Base-by-base conservation (phyloP, 192 early-diverging fungal genomes). In the Coemansia furcata region DNA sequence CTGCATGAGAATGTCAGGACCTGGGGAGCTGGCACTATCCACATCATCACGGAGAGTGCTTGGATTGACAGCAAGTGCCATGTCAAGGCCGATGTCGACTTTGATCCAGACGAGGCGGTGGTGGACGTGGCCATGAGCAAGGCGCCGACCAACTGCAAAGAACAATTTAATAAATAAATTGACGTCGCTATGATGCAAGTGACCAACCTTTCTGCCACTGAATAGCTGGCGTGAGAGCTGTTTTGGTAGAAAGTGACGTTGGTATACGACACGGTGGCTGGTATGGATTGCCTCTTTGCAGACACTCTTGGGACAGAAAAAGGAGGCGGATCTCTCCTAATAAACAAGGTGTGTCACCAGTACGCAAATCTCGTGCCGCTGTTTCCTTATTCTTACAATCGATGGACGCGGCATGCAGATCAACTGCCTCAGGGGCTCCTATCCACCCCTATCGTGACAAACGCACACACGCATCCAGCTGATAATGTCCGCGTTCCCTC, bases 21-120 rank as follows among this genome's bases (percentile, higher is more conserved):
- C 5, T 64, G 65, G 67, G 70, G 74, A 52, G 60, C 57, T 0
- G 68, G 62, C 36, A 70, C 79, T 11, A 73, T 81, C 21, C 44
- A 40, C 4, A 65, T 81, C 12, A 32, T 76, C 57, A 76, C 36
- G 23, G 49, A 52, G 0, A 60, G 52, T 9, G 76, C 71, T 0
- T 64, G 47, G 65, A 81, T 81, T 39, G 65, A 69, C 37, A 73
- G 67, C 32, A 81, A 81, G 67, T 54, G 73, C 46, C 68, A 76
- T 26, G 78, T 81, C 39, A 60, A 44, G 21, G 78, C 70, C 9
- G 50, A 81, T 63, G 70, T 76, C 6, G 73, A 81, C n/a, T 81
- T 81, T 73, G 66, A 73, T 11, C 69, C 72, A 2, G 78, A 81
- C 14, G 39, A 32, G 33, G 59, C 54, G 1, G 46, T 23, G n/a